phyloP scores from a whole-genome alignment of 1,284 basidiomycete genomes.

The Cryptococcus amylolentus region DNA sequence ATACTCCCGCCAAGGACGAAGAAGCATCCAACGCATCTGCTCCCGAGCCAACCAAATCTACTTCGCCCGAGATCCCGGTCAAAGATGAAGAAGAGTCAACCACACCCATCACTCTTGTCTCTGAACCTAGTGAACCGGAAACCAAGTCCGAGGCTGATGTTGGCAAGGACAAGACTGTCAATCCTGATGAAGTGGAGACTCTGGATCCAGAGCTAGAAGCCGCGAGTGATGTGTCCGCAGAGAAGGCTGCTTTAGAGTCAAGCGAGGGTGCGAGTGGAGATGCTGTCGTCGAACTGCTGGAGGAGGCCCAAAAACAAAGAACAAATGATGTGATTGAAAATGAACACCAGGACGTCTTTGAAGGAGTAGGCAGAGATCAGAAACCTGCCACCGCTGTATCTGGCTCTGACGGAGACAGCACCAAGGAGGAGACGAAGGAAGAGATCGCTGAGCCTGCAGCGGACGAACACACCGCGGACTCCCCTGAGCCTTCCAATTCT shows the following conservation, averaged over 20 bases:
- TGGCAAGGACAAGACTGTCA: background rate
- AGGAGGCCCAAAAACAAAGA: background rate
- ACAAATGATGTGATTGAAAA: background rate
- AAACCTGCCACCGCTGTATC: too few species aligned
- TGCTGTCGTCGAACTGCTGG: too few species aligned
- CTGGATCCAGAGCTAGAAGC: background rate
- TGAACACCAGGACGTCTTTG: background rate
- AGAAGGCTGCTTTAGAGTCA: background rate
- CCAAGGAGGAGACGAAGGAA: background rate
- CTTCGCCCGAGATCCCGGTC: background rate
- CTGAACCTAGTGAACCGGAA: background rate
- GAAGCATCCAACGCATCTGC: background rate
- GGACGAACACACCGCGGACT: background rate
- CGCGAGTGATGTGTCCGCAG: background rate
- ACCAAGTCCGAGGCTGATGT: too few species aligned
- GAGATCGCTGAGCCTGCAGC: conserved; percentile 3
- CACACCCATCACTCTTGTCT: background rate
- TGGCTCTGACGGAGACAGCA: background rate
- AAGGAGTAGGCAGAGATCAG: background rate
- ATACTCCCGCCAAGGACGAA: background rate
- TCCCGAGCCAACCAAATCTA: background rate
- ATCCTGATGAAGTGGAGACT: background rate
- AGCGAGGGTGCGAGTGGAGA: background rate
- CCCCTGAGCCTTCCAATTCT: too few species aligned
- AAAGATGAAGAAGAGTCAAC: background rate